These are phyloP conservation scores for Phanerochaete sordida DNA, from an alignment of 768 basidiomycete genomes.

Conservation along the genomic window DNA sequence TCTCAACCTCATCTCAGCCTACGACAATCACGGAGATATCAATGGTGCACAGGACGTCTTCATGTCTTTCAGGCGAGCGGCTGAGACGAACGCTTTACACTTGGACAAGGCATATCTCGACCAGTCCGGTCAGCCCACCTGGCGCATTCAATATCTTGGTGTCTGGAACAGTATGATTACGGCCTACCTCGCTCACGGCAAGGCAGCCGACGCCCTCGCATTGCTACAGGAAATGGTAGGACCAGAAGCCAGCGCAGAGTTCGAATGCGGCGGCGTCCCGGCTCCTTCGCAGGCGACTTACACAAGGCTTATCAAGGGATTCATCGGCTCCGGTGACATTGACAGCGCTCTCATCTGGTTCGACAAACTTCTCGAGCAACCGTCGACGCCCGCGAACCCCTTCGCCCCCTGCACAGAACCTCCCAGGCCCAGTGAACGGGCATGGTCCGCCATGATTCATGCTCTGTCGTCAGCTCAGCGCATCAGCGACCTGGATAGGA, in stretches of 20 bases:
- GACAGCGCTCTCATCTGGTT: slow-evolving; percentile 70
- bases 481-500: slow-evolving; percentile 34
- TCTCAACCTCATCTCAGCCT: slow-evolving; percentile 54
- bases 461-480: slow-evolving; percentile 46
- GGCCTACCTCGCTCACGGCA: slow-evolving; percentile 62
- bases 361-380: slow-evolving; percentile 52
- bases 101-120: background rate
- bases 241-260: slow-evolving; percentile 29
- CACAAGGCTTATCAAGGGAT: slow-evolving; percentile 59
- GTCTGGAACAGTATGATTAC: slow-evolving; percentile 78
- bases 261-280: slow-evolving; percentile 43
- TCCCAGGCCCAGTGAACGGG: slow-evolving; percentile 46
- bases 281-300: slow-evolving; percentile 62
- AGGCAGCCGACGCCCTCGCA: slow-evolving; percentile 59
- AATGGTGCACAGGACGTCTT: slow-evolving; percentile 58
- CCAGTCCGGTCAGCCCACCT: slow-evolving; percentile 5
- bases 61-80: slow-evolving; percentile 45
- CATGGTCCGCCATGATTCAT: slow-evolving; percentile 62
- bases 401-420: slow-evolving; percentile 38
- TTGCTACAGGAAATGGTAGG: slow-evolving; percentile 73
- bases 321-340: slow-evolving; percentile 58
- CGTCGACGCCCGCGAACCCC: slow-evolving; percentile 27
- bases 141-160: slow-evolving; percentile 33
- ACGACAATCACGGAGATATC: slow-evolving; percentile 48
- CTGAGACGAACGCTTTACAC: slow-evolving; percentile 26